Evolutionary conservation across 169 alveolate genomes (phyloP).

Genomic region (Besnoitia besnoiti): DNA sequence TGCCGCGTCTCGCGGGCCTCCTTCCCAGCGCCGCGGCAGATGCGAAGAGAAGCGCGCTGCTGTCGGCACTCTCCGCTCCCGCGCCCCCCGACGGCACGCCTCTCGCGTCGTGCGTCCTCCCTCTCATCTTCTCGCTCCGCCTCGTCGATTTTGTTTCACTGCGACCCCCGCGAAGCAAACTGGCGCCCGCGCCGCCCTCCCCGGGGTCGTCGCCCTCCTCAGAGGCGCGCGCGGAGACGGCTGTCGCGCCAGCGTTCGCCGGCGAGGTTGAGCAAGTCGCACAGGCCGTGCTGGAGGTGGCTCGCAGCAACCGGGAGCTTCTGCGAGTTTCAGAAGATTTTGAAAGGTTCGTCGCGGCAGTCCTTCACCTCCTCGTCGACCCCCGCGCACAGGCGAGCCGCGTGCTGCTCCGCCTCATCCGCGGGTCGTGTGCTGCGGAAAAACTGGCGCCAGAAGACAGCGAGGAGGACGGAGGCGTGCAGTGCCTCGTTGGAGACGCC

Average conservation of each 20-base stretch:
- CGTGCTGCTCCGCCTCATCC: not conserved
- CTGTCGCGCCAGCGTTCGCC: not conserved
- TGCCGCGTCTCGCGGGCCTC: not conserved
- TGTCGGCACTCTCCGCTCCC: not conserved
- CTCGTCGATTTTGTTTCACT: not conserved
- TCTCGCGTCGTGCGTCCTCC: not conserved
- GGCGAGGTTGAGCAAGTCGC: not conserved
- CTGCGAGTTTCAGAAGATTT: slow-evolving; percentile 12
- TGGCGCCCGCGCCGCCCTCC: not conserved
- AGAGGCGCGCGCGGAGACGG: not conserved
- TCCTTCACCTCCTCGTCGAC: not conserved
- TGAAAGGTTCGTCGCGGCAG: not conserved
- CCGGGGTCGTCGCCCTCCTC: not conserved
- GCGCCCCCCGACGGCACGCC: not conserved
- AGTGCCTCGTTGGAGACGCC: not conserved
- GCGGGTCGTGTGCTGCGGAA: not conserved
- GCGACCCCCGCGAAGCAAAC: not conserved
- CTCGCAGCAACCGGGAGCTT: not conserved
- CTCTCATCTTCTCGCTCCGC: not conserved
- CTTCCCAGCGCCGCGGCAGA: not conserved
- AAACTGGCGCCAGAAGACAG: not conserved
- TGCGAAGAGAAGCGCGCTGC: not conserved
- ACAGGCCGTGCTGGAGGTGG: not conserved
- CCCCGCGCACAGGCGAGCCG: not conserved
- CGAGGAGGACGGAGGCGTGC: not conserved